These are phyloP conservation scores for Trichosporon inkin DNA, from an alignment of 1,284 basidiomycete species.

Conservation along the genomic window DNA sequence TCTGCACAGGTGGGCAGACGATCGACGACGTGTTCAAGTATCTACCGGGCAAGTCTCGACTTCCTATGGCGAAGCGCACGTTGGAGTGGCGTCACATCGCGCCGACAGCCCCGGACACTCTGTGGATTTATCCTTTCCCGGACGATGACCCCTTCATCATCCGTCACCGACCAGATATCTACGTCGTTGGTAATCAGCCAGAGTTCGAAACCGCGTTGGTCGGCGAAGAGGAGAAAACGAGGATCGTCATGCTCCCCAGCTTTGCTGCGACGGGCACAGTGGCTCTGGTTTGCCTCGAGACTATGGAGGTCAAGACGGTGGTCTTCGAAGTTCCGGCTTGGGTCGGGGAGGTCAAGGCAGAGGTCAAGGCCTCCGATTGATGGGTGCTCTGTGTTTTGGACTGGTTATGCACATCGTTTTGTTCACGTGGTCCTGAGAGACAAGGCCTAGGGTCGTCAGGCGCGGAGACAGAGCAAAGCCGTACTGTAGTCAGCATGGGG, in stretches of 20 bases:
- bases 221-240: slow-evolving; percentile 51
- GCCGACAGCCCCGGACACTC: slow-evolving; percentile 94
- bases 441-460: too few relatives aligned
- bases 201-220: slow-evolving; percentile 71
- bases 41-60: slow-evolving; percentile 51
- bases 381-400: neutral
- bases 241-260: slow-evolving; percentile 77
- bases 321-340: slow-evolving; percentile 48
- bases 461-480: too few relatives aligned
- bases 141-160: slow-evolving; percentile 86
- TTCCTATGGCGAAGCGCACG: slow-evolving; percentile 72
- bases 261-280: slow-evolving; percentile 66
- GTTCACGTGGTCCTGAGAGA: too few relatives aligned
- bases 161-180: slow-evolving; percentile 75
- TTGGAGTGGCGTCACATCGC: slow-evolving; percentile 93
- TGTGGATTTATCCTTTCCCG: slow-evolving; percentile 95
- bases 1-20: slow-evolving; percentile 86
- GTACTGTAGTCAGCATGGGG: too few relatives aligned
- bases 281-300: slow-evolving; percentile 61
- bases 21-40: slow-evolving; percentile 96
- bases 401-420: neutral
- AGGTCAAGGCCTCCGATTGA: neutral
- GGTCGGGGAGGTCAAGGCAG: slow-evolving; percentile 30
- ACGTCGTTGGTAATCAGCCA: slow-evolving; percentile 89
- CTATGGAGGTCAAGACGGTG: slow-evolving; percentile 55